A percentile compares a stretch with the other conserved stretches of the same genome.
These are phyloP conservation scores for Hypoxylon sp. DNA, from an alignment of 2,329 filamentous ascomycete genomes.

Conservation along the genomic window DNA sequence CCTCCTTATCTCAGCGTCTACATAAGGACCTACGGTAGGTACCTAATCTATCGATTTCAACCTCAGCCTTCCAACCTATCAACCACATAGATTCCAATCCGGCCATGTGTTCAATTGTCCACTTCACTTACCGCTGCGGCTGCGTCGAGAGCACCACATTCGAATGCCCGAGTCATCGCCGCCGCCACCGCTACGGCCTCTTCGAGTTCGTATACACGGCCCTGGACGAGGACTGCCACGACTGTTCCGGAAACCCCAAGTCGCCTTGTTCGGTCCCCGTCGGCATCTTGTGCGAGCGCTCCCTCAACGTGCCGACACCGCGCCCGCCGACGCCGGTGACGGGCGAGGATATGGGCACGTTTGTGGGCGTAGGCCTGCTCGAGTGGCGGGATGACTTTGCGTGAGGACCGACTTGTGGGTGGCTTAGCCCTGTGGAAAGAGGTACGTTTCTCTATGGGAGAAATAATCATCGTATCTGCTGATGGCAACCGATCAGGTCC, in stretches of 20 bases:
- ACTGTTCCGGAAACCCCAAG: slow-evolving; percentile 34
- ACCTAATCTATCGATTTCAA: too few species aligned
- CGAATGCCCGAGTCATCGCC: slow-evolving; percentile 30
- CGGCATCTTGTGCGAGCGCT: slow-evolving; percentile 23
- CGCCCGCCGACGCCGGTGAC: not conserved
- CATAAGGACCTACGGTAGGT: too few species aligned
- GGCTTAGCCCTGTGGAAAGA: not conserved
- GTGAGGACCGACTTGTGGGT: not conserved
- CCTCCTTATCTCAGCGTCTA: not conserved
- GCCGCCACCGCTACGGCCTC: slow-evolving; percentile 18
- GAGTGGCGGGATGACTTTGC: not conserved
- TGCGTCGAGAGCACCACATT: slow-evolving; percentile 44
- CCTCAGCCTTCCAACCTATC: too few species aligned
- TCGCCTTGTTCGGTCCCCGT: not conserved
- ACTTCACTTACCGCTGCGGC: slow-evolving; percentile 47
- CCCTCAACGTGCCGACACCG: slow-evolving; percentile 21
- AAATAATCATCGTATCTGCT: not conserved
- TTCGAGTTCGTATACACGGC: not conserved
- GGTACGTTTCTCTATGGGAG: not conserved
- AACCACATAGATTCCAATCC: not conserved
- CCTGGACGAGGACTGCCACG: slow-evolving; percentile 44
- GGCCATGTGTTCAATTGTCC: slow-evolving; percentile 45
- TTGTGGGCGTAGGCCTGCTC: not conserved
- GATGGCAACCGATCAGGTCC: not conserved
- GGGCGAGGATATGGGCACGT: not conserved